Evolutionary conservation across 2,329 filamentous ascomycete genomes (phyloP), one percentile per base, ranked within the genome.

Genomic region (Ceratocystiopsis minuta): DNA sequence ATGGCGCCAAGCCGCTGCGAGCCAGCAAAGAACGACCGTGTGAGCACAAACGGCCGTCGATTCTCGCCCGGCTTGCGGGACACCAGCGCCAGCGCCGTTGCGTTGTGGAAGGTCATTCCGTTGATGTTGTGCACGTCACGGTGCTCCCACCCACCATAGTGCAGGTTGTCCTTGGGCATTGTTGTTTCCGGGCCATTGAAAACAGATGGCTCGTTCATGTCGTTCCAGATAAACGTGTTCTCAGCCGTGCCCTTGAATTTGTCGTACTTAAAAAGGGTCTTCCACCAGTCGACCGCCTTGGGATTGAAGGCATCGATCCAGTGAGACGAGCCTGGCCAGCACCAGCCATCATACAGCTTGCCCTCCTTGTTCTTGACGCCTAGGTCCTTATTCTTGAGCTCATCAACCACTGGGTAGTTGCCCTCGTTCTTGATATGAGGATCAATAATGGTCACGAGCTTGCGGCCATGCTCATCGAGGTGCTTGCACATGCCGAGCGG

Each of bases 201-300:
- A 2, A 98, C 90, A 0, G 90, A 96, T 0, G 90, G 90, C 63
- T 98, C 90, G 56, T 95, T 96, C 90, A 98, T 98, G 58, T 98
- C 90, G 58, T 98, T 98, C 90, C 90, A 98, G 53, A 98, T 75
- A 60, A 85, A 95, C 0, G 84, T 79, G 58, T 96, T 98, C 49
- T 78, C 68, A 52, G 79, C 70, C 1, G 85, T 85, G 38, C 86
- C 87, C 59, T 84, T 83, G 69, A 95, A 98, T 35, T 64, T 72
- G 55, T 84, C 77, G 50, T 92, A 96, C 53, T 81, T 79, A 70
- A 93, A 96, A 12, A 96, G 70, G 3, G 68, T 63, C 51, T 76
- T 80, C 88, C 90, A 98, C 90, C 90, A 98, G 47, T 81, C 75
- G 42, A 81, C 74, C 7, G 86, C 83, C 42, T 80, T 79, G n/a